Base-by-base conservation (phyloP, 306 rosid genomes). In the Astragalus membranaceus region DNA sequence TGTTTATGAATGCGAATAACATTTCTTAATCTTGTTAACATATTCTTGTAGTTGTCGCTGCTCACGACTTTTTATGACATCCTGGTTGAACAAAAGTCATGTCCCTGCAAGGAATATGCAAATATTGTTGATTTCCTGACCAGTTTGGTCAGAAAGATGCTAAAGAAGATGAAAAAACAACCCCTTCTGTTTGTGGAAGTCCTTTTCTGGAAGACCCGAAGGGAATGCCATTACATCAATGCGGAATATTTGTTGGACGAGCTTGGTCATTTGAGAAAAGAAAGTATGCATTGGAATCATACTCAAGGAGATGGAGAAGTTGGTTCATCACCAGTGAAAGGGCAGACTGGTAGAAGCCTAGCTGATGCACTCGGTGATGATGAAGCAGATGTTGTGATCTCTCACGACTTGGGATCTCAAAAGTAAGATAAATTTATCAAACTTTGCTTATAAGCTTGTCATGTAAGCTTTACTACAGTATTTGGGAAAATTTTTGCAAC, bases 361-460 rank as follows among this genome's bases (percentile, higher is more conserved):
- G 96, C 96, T 69, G 98, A 94, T 73, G 97, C 98, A 81, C 98
- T 94, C 64, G 97, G 98, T 81, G 97, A 94, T 6, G 98, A 94
- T 80, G 98, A 94, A 86, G 96, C 97, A 35, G 97, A 88, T 80
- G 88, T 87, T 70, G 84, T 88, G 80, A 85, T 94, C 67, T 68
- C 85, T 80, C 87, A 80, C 61, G 90, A 85, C 57, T 74, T 66
- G 4, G 85, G 85, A 68, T 64, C 42, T 79, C 81, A 84, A 65
- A 57, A 56, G 97, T 90, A 84, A 78, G 92, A 78, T 63, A 36
- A 68, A 32, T n/a, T 77, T 63, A 64, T 65, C 46, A 43, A 76
- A 36, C 79, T 64, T 70, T 64, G 10, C 68, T 2, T 49, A 10
- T 10, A 43, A 35, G 69, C 54, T 48, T 75, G 20, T 50, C 67